Percentiles rank a stretch among this genome's conserved stretches.
Conservation (phyloP, 306 rosid species). For the Cicer cuneatum region DNA sequence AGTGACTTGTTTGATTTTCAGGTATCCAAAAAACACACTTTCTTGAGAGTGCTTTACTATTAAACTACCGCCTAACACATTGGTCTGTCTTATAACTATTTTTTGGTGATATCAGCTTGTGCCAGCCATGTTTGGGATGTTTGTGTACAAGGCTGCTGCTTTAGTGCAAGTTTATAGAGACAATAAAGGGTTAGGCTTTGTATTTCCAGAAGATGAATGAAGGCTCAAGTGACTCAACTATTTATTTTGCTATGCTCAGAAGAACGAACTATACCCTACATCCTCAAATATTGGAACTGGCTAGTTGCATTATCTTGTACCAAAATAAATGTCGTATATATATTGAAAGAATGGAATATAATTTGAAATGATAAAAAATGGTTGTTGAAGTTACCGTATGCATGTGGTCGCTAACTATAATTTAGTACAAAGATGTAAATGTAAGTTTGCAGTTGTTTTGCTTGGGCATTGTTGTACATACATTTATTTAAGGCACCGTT, state of each 20-base stretch:
- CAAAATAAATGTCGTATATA: conserved; percentile 8
- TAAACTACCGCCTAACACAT: conserved; percentile 1
- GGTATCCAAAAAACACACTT: conserved; percentile 44
- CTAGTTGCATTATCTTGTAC: conserved; percentile 32
- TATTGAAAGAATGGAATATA: conserved; percentile 29
- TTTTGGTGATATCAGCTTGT: conserved; percentile 63
- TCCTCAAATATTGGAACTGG: conserved; percentile 9
- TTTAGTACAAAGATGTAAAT: background rate
- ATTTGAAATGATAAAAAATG: conserved; percentile 3
- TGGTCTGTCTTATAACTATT: conserved; percentile 24
- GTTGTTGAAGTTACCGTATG: background rate
- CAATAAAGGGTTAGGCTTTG: conserved; percentile 69
- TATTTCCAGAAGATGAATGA: conserved; percentile 69
- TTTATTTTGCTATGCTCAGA: conserved; percentile 28
- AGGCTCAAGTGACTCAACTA: conserved; percentile 42
- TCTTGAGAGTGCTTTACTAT: background rate
- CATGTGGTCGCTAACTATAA: background rate
- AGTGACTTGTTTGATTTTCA: conserved; percentile 82
- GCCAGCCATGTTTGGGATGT: conserved; percentile 96
- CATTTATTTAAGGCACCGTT: too few species aligned
- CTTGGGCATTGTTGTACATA: too few species aligned
- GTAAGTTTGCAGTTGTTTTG: background rate
- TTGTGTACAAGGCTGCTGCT: conserved; percentile 89
- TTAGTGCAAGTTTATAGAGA: conserved; percentile 94
- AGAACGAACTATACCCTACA: conserved; percentile 16